Conservation (phyloP, 2,329 filamentous ascomycete genomes). For the Chlorencoelia australis region DNA sequence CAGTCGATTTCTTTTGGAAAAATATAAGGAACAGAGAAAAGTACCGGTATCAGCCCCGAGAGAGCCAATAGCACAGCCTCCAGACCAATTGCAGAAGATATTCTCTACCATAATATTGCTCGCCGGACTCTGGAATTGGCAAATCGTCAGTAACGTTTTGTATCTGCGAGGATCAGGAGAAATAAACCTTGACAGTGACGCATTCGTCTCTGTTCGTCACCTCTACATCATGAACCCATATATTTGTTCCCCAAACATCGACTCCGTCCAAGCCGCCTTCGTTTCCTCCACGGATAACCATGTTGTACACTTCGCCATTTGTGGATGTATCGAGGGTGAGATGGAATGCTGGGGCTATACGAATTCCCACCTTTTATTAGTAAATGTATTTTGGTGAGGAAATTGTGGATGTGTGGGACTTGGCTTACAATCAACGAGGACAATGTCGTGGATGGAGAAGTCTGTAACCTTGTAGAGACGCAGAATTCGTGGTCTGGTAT, state of each 20-base stretch:
- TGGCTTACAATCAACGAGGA: slow-evolving; percentile 17
- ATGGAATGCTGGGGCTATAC: slow-evolving; percentile 27
- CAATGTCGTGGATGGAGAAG: slow-evolving; percentile 20
- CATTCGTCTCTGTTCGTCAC: slow-evolving; percentile 55
- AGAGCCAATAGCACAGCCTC: slow-evolving; percentile 47
- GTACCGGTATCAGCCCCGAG: slow-evolving; percentile 35
- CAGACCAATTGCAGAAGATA: slow-evolving; percentile 53
- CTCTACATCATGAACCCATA: slow-evolving; percentile 49
- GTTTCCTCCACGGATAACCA: slow-evolving; percentile 43
- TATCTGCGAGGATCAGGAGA: neutral
- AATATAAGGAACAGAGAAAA: neutral
- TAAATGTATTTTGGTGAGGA: neutral
- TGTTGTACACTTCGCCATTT: slow-evolving; percentile 44
- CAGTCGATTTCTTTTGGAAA: no score
- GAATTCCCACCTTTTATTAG: no score
- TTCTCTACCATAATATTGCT: slow-evolving; percentile 48
- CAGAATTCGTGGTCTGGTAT: slow-evolving; percentile 16
- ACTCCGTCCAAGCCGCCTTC: slow-evolving; percentile 45
- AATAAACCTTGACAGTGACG: slow-evolving; percentile 40
- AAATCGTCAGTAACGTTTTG: neutral
- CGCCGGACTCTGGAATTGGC: slow-evolving; percentile 37
- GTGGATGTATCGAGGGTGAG: slow-evolving; percentile 39
- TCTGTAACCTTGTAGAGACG: slow-evolving; percentile 12
- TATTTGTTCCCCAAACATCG: slow-evolving; percentile 43
- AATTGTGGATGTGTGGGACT: neutral